Evolutionary conservation across 345 rosid genomes (phyloP).

Genomic region (Ricinus communis): DNA sequence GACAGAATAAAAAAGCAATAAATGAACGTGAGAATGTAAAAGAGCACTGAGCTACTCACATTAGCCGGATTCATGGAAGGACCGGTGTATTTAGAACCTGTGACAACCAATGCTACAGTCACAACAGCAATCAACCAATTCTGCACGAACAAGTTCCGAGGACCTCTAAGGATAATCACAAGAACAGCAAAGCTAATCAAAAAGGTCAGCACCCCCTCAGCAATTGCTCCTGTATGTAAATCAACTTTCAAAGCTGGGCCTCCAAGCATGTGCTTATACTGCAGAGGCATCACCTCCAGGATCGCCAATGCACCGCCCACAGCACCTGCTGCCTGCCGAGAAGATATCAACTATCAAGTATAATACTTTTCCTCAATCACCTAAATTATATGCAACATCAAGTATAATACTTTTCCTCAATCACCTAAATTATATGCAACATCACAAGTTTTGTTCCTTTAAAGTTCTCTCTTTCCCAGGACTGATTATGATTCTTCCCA

Average conservation of each 20-base stretch:
- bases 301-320: constrained; percentile 82
- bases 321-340: constrained; percentile 86
- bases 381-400: background rate
- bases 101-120: constrained; percentile 57
- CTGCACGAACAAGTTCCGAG: constrained; percentile 46
- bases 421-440: background rate
- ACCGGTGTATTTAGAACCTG: constrained; percentile 70
- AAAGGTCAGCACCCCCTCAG: constrained; percentile 85
- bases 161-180: constrained; percentile 71
- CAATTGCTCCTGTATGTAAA: constrained; percentile 78
- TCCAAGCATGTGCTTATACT: constrained; percentile 68
- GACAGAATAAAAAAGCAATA: background rate
- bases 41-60: constrained; percentile 52
- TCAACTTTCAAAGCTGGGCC: constrained; percentile 72
- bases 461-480: background rate
- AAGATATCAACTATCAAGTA: constrained; percentile 5
- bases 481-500: no score
- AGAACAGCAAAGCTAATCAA: constrained; percentile 66
- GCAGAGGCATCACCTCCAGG: constrained; percentile 67
- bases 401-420: background rate
- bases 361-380: background rate
- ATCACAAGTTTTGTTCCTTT: background rate
- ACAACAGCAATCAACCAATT: constrained; percentile 66
- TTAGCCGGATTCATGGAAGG: constrained; percentile 99
- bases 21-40: background rate